Percentiles rank a stretch among this genome's conserved stretches.
phyloP scores from a whole-genome alignment of 2,329 filamentous ascomycete species.

The Podosphaera fusca region DNA sequence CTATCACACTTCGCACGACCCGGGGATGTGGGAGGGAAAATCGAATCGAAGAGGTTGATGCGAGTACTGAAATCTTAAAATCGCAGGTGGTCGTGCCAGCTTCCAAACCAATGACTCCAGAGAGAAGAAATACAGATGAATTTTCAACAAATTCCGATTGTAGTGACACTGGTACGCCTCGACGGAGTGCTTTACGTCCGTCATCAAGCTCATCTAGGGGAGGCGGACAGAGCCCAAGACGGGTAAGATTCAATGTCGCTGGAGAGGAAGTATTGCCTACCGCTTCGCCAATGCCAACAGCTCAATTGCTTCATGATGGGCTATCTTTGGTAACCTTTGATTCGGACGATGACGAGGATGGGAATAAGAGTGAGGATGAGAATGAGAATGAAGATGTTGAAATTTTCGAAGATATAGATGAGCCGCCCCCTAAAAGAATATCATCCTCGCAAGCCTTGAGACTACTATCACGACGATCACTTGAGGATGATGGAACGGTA shows the following conservation, averaged over 20 bases:
- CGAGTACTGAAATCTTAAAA: constrained; percentile 4
- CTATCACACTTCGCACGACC: neutral
- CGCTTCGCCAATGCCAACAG: constrained; percentile 22
- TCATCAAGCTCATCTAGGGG: constrained; percentile 26
- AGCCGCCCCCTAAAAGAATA: constrained; percentile 27
- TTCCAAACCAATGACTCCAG: constrained; percentile 9
- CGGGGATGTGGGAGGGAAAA: neutral
- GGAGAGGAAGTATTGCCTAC: constrained; percentile 37
- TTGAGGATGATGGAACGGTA: constrained; percentile 21
- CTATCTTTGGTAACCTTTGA: constrained; percentile 4
- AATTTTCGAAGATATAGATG: constrained; percentile 15
- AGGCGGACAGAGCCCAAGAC: constrained; percentile 26
- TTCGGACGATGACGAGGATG: constrained; percentile 16
- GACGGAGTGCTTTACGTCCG: constrained; percentile 33
- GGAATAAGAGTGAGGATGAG: constrained; percentile 2
- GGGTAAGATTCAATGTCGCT: constrained; percentile 38
- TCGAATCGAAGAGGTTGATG: constrained; percentile 6
- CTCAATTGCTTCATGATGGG: constrained; percentile 4
- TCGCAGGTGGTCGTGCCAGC: constrained; percentile 7
- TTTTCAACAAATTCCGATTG: constrained; percentile 27
- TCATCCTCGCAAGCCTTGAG: constrained; percentile 31
- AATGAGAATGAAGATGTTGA: constrained; percentile 2
- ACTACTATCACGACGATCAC: constrained; percentile 26
- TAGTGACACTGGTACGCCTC: constrained; percentile 23
- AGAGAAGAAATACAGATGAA: constrained; percentile 15